Percentiles rank a stretch among this genome's conserved stretches.
Conservation (phyloP, 2,329 filamentous ascomycete species). For the Fusarium sp. region DNA sequence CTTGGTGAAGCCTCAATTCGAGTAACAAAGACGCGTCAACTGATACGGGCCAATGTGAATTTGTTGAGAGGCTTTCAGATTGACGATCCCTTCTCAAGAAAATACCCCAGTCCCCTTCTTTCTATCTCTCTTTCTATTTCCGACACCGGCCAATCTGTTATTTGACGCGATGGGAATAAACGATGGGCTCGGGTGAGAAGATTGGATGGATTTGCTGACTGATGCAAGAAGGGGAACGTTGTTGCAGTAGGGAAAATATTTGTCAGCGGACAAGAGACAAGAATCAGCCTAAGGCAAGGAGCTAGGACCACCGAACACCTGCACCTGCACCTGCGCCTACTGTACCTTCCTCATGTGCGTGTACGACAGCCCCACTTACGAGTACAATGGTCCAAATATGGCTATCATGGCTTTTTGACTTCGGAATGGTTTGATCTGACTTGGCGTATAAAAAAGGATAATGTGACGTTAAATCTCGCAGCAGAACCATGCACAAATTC, state of each 20-base stretch:
- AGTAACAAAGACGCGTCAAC: slow-evolving; percentile 26
- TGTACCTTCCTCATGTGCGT: not conserved
- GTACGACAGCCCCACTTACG: slow-evolving; percentile 13
- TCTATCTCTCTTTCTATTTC: not conserved
- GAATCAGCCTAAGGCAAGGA: slow-evolving; percentile 10
- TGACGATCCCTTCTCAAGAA: not conserved
- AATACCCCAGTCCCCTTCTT: not conserved
- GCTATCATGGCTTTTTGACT: slow-evolving; percentile 10
- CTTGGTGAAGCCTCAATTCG: slow-evolving; percentile 28
- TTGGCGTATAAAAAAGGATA: not conserved
- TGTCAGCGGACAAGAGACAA: slow-evolving; percentile 41
- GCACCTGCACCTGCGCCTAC: not conserved
- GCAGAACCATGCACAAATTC: not conserved
- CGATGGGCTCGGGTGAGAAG: slow-evolving; percentile 16
- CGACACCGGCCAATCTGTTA: slow-evolving; percentile 7
- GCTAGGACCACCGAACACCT: slow-evolving; percentile 27
- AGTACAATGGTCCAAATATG: slow-evolving; percentile 17
- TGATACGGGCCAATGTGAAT: not conserved
- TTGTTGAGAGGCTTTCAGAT: not conserved
- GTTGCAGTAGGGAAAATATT: slow-evolving; percentile 41
- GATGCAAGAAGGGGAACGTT: slow-evolving; percentile 34
- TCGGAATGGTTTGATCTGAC: slow-evolving; percentile 9
- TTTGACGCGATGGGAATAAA: slow-evolving; percentile 25
- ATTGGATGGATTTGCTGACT: slow-evolving; percentile 35
- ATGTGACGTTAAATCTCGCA: slow-evolving; percentile 13